Percentiles rank a stretch among this genome's conserved stretches.
Evolutionary conservation across 2,329 filamentous ascomycete genomes (phyloP).

Genomic region (Setomelanomma holmii): DNA sequence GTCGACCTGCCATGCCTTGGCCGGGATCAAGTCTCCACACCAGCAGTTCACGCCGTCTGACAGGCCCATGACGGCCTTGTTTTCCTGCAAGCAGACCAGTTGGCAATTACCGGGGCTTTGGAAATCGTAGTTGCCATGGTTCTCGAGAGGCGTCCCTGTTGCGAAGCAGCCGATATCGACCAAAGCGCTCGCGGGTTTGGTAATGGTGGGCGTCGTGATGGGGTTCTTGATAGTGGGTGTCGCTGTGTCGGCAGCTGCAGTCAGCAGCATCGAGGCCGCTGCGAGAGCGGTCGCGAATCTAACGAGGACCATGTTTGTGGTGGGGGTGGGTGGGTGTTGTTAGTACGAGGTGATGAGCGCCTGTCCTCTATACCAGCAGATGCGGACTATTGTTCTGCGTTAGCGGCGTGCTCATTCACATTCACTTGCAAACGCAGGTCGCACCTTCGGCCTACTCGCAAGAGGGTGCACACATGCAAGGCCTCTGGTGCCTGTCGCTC

Average conservation of each 20-base stretch:
- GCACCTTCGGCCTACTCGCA: conserved; percentile 35
- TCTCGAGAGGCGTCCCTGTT: conserved; percentile 54
- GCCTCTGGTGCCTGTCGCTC: conserved; percentile 12
- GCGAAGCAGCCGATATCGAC: conserved; percentile 60
- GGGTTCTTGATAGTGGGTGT: conserved; percentile 28
- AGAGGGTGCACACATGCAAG: conserved; percentile 31
- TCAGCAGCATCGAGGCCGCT: conserved; percentile 40
- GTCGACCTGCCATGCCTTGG: conserved; percentile 59
- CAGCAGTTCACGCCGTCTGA: conserved; percentile 70
- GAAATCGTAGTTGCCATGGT: conserved; percentile 58
- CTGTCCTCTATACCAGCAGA: conserved; percentile 28
- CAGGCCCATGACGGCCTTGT: conserved; percentile 68
- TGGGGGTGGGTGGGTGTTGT: conserved; percentile 7
- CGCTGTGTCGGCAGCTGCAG: conserved; percentile 25
- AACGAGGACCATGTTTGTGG: conserved; percentile 43
- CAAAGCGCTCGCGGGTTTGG: conserved; percentile 34
- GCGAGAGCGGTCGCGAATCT: conserved; percentile 39
- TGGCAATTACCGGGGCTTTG: conserved; percentile 65
- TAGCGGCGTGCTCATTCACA: conserved; percentile 16
- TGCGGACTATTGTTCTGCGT: conserved; percentile 30
- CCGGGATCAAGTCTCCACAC: conserved; percentile 75
- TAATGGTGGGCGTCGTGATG: conserved; percentile 43
- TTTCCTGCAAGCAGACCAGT: conserved; percentile 54
- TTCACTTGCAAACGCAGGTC: conserved; percentile 12
- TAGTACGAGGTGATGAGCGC: conserved; percentile 10